Conservation (phyloP, 257 asterid species). For the Penstemon barbatus region DNA sequence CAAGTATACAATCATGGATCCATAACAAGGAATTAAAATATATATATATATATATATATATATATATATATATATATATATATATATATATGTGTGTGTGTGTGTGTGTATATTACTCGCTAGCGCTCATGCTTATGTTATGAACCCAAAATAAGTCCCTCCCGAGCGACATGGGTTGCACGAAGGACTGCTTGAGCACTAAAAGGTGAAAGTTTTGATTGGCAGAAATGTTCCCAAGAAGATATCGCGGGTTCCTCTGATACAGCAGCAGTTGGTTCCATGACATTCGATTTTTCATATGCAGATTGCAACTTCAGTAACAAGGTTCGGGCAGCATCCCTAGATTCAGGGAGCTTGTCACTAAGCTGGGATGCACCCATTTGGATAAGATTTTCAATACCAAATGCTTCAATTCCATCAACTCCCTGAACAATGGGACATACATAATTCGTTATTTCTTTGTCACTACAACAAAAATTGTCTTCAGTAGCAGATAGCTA, state of each 20-base stretch:
- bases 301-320: constrained; percentile 67
- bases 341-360: constrained; percentile 87
- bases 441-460: neutral
- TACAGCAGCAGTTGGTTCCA: constrained; percentile 28
- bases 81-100: too few relatives aligned
- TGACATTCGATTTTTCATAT: constrained; percentile 48
- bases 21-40: constrained; percentile 10
- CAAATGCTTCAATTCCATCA: constrained; percentile 70
- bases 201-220: constrained; percentile 79
- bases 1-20: constrained; percentile 50
- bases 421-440: constrained; percentile 51
- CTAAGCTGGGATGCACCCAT: constrained; percentile 86
- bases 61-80: too few relatives aligned
- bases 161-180: constrained; percentile 63
- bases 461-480: too few relatives aligned
- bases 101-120: constrained; percentile 12
- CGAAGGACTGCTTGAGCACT: constrained; percentile 94
- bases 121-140: constrained; percentile 35
- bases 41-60: too few relatives aligned
- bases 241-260: constrained; percentile 40
- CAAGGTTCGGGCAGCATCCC: constrained; percentile 87
- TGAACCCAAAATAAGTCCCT: constrained; percentile 59
- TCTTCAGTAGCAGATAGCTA: too few relatives aligned
- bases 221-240: constrained; percentile 88
- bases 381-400: constrained; percentile 76